Evolutionary conservation across 805 yeast genomes (phyloP).

Genomic region (Ogataea chonburiensis): DNA sequence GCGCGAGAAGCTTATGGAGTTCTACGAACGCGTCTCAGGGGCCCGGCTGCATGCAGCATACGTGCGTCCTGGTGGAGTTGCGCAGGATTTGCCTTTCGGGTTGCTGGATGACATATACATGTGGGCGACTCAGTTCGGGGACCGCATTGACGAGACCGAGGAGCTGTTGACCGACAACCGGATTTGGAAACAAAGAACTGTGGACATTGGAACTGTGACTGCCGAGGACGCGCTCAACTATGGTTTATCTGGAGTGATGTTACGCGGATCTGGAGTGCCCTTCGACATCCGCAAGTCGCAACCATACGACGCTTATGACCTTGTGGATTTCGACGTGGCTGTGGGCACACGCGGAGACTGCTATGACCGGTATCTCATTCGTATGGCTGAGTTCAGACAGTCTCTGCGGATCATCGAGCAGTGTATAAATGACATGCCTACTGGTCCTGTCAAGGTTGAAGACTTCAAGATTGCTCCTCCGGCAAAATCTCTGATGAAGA

Average conservation of each 20-base stretch:
- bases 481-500: constrained; percentile 78
- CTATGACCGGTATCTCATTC: constrained; percentile 81
- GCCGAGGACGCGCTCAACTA: constrained; percentile 87
- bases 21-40: constrained; percentile 86
- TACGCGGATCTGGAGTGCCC: constrained; percentile 88
- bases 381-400: constrained; percentile 93
- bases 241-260: constrained; percentile 82
- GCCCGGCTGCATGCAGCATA: constrained; percentile 89
- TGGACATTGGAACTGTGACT: constrained; percentile 74
- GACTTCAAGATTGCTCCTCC: constrained; percentile 86
- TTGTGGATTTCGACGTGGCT: constrained; percentile 82
- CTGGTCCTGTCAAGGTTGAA: constrained; percentile 88
- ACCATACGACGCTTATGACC: constrained; percentile 87
- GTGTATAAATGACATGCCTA: constrained; percentile 88
- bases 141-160: constrained; percentile 86
- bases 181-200: constrained; percentile 87
- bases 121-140: constrained; percentile 97
- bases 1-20: constrained; percentile 90
- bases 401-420: constrained; percentile 85
- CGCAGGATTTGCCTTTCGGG: constrained; percentile 85
- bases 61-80: constrained; percentile 89
- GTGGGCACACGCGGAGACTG: constrained; percentile 89
- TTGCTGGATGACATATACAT: constrained; percentile 85
- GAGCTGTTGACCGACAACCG: constrained; percentile 87
- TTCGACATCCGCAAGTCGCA: constrained; percentile 82